Evolutionary conservation across 1,284 basidiomycete genomes (phyloP).

Genomic region (Caloboletus inedulis): DNA sequence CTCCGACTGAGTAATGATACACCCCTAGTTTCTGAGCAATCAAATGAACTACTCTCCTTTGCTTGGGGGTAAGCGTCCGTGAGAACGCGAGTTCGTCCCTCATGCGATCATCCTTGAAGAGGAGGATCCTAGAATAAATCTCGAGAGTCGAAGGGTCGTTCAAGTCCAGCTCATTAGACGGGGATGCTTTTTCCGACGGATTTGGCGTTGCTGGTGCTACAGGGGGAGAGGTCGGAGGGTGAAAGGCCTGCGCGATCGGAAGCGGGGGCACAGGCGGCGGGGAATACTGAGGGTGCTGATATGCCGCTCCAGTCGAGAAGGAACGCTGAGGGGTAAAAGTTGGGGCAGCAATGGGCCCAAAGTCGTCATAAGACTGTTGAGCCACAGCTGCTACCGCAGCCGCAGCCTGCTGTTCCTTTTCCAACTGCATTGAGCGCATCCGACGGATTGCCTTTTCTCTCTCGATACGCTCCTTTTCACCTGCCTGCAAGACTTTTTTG

Average conservation of each 20-base stretch:
- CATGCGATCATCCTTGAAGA: constrained; percentile 99
- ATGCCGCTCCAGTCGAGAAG: constrained; percentile 58
- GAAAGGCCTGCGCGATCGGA: constrained; percentile 55
- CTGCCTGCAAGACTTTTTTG: constrained; percentile 98
- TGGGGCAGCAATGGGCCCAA: constrained; percentile 49
- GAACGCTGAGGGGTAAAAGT: constrained; percentile 58
- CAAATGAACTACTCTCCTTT: constrained; percentile 90
- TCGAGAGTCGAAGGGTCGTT: constrained; percentile 95
- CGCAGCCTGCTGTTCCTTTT: constrained; percentile 62
- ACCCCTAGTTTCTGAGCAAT: constrained; percentile 95
- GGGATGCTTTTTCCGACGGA: constrained; percentile 52
- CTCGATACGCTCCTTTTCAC: constrained; percentile 99
- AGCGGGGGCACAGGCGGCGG: constrained; percentile 58
- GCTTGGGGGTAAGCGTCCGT: constrained; percentile 77
- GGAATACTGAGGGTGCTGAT: constrained; percentile 57
- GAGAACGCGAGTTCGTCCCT: constrained; percentile 97
- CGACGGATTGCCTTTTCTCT: constrained; percentile 97
- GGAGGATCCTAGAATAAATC: constrained; percentile 93
- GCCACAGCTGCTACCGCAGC: constrained; percentile 8
- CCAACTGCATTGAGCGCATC: constrained; percentile 95
- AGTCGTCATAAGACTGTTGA: constrained; percentile 64
- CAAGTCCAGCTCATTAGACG: constrained; percentile 79
- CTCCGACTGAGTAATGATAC: constrained; percentile 91
- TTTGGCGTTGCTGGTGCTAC: constrained; percentile 56
- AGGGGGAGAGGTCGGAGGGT: constrained; percentile 45